Evolutionary conservation across 257 asterid species (phyloP), one percentile per base, ranked within the genome.

Genomic region (Solanum sitiens): DNA sequence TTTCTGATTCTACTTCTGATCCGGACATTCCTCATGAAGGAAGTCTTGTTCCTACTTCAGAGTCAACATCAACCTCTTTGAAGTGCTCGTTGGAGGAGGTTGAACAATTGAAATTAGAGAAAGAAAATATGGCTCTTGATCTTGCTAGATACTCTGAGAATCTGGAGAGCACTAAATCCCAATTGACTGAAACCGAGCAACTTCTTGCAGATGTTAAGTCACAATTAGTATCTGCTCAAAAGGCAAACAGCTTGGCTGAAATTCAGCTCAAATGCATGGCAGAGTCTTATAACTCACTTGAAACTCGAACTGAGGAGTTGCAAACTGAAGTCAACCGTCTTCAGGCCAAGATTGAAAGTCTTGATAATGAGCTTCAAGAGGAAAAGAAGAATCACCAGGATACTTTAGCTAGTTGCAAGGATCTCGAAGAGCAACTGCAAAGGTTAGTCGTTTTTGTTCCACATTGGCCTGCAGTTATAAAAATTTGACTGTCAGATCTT

Each of bases 181-280:
- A 92, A 92, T 87, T 97, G 89, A 83, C 87, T 42, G 98, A 94
- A 90, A 95, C 95, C 6, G 98, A 94, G 88, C 92, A 89, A 83
- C 95, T 94, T 89, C 91, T 95, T 11, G 93, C 97, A 20, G 99
- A 97, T 91, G 94, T 91, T n/a, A 95, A 90, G 94, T 93, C 98
- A 67, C 97, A 95, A 87, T 89, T 97, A 87, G 86, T 92, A 73
- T 94, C 96, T 44, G 96, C 98, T 85, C 95, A 94, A 87, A 95
- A 91, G 91, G 90, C 93, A 86, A 95, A 95, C 90, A 90, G 98
- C 91, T 93, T 97, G 92, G 94, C 98, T 79, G 99, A 95, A 92
- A 97, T 98, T 45, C 99, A 97, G 93, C 98, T 97, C 86, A 97
- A 95, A 89, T 97, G 99, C 92, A 97, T 97, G 99, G 98, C 98